Percentiles rank a stretch among this genome's conserved stretches.
These are phyloP conservation scores for Pistacia integerrima DNA, from an alignment of 345 rosid species.

Conservation along the genomic window DNA sequence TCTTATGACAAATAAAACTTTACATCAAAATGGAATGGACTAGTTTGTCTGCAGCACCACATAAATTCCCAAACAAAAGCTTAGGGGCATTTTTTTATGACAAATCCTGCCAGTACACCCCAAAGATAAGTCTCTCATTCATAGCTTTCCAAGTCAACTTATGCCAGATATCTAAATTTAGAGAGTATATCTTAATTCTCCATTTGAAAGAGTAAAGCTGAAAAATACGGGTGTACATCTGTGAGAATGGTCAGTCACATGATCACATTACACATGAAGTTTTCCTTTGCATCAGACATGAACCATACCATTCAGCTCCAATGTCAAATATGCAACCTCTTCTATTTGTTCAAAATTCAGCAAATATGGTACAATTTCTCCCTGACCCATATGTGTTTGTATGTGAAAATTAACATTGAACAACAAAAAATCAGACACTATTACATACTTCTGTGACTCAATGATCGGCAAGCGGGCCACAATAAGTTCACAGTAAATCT, in stretches of 20 bases:
- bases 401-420: background rate
- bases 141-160: background rate
- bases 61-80: slow-evolving; percentile 31
- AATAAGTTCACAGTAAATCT: slow-evolving; percentile 77
- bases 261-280: background rate
- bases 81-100: background rate
- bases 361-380: background rate
- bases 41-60: too few relatives aligned
- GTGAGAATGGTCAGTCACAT: background rate
- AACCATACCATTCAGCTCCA: slow-evolving; percentile 1
- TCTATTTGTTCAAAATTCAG: background rate
- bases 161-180: background rate
- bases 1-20: slow-evolving; percentile 3
- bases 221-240: background rate
- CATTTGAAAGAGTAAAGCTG: background rate
- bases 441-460: slow-evolving; percentile 80
- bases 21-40: background rate
- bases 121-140: background rate
- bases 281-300: background rate
- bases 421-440: background rate
- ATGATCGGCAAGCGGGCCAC: slow-evolving; percentile 75
- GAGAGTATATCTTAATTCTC: background rate
- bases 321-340: background rate
- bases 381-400: background rate
- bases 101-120: slow-evolving; percentile 6